These are phyloP conservation scores for Agaricus blazei DNA, from an alignment of 768 basidiomycete genomes.

Conservation along the genomic window DNA sequence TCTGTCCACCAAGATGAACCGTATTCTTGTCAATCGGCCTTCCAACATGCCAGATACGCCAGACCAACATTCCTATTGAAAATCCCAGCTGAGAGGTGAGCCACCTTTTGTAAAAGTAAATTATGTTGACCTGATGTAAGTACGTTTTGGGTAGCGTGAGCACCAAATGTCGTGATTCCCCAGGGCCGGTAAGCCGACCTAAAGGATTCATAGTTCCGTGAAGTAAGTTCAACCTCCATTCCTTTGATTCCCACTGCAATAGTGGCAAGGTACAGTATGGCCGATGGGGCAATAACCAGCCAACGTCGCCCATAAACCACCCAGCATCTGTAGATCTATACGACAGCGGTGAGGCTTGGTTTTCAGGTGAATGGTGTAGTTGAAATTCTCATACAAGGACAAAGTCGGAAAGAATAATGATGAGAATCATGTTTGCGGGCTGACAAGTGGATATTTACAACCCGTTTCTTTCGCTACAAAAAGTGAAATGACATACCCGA, in stretches of 20 bases:
- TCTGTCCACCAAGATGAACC: too few relatives aligned
- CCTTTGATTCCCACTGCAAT: background rate
- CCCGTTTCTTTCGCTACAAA: background rate
- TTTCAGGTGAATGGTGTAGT: background rate
- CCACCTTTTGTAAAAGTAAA: background rate
- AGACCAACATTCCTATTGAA: background rate
- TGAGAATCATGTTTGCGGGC: background rate
- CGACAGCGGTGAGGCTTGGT: background rate
- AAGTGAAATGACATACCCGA: background rate
- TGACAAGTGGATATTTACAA: background rate
- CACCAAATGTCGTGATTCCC: background rate
- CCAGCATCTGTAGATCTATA: conserved; percentile 4
- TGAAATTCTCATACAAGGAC: background rate
- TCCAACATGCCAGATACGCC: background rate
- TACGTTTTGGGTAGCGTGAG: background rate
- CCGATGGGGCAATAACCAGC: background rate
- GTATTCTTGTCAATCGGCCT: background rate
- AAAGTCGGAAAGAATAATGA: background rate
- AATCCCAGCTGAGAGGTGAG: background rate
- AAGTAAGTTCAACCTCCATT: background rate
- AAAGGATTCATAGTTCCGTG: background rate
- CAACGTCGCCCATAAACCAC: conserved; percentile 2
- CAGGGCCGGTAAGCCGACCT: background rate
- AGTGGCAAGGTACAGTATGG: background rate
- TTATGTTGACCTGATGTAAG: background rate